Evolutionary conservation across 2,329 filamentous ascomycete species (phyloP).

Genomic region (Verticillium nubilum): DNA sequence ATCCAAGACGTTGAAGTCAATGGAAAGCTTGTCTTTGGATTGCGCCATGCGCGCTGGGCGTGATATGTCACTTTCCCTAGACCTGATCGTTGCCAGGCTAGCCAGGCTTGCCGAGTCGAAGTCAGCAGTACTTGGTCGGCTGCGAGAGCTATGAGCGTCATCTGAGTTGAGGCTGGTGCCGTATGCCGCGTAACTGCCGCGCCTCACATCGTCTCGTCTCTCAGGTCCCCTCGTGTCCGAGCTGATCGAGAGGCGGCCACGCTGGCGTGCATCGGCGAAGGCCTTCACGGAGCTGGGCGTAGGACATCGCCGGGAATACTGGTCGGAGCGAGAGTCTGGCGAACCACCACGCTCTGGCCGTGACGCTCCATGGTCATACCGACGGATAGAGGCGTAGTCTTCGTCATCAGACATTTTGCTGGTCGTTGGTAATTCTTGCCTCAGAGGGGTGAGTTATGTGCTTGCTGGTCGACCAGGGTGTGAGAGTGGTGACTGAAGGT

Average conservation of each 20-base stretch:
- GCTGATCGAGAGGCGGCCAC: constrained; percentile 65
- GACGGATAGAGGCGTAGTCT: neutral
- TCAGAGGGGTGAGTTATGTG: neutral
- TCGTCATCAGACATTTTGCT: neutral
- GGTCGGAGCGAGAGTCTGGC: neutral
- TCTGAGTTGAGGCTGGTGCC: constrained; percentile 65
- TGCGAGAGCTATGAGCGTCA: constrained; percentile 62
- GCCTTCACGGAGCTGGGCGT: constrained; percentile 97
- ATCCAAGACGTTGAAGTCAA: constrained; percentile 91
- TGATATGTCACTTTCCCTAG: constrained; percentile 82
- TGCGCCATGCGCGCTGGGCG: constrained; percentile 71
- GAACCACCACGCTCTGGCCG: neutral
- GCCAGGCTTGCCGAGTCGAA: constrained; percentile 58
- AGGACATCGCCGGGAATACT: constrained; percentile 24
- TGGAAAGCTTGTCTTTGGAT: constrained; percentile 66
- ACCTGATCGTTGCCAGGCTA: constrained; percentile 60
- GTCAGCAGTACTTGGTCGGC: constrained; percentile 52
- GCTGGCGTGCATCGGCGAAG: constrained; percentile 84
- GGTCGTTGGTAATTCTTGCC: neutral
- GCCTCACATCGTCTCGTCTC: constrained; percentile 57
- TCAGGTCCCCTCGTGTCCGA: constrained; percentile 42
- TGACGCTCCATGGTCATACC: neutral
- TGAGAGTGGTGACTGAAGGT: neutral
- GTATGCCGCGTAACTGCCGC: constrained; percentile 36
- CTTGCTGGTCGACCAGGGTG: neutral